Percentiles rank a stretch among this genome's conserved stretches.
Evolutionary conservation across 768 basidiomycete genomes (phyloP).

Genomic region (Kwoniella europaea): DNA sequence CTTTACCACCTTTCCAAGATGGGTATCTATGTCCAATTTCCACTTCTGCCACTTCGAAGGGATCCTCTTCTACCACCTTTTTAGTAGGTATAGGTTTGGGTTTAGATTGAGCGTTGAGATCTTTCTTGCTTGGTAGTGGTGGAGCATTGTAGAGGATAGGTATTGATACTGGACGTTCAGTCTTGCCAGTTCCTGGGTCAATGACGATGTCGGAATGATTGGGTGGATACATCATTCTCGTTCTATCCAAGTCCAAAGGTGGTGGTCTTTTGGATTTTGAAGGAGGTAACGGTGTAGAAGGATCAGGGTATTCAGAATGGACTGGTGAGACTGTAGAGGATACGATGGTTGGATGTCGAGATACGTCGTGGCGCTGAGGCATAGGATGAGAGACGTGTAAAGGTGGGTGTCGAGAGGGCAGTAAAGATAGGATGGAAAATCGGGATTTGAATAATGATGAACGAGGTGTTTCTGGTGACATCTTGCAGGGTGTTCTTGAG

Average conservation of each 20-base stretch:
- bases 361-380: constrained; percentile 19
- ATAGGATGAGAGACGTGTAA: constrained; percentile 36
- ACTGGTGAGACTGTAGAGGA: constrained; percentile 26
- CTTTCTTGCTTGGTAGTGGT: constrained; percentile 1
- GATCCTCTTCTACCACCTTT: constrained; percentile 33
- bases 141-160: not conserved
- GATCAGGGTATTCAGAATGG: constrained; percentile 35
- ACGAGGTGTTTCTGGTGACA: constrained; percentile 7
- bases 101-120: not conserved
- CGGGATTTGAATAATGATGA: constrained; percentile 41
- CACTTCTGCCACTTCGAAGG: constrained; percentile 41
- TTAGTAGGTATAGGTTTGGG: constrained; percentile 16
- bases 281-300: constrained; percentile 16
- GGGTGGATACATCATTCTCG: constrained; percentile 29
- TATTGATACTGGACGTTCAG: constrained; percentile 10
- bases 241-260: constrained; percentile 28
- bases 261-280: constrained; percentile 21
- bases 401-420: constrained; percentile 51
- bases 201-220: constrained; percentile 15
- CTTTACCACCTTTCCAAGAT: constrained; percentile 50
- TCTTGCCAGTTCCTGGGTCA: constrained; percentile 13
- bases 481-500: not conserved
- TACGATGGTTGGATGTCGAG: constrained; percentile 11
- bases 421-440: constrained; percentile 50
- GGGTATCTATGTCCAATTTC: constrained; percentile 50